Conservation (phyloP, 371 early-diverging fungal species). For the Sporodiniella umbellata region DNA sequence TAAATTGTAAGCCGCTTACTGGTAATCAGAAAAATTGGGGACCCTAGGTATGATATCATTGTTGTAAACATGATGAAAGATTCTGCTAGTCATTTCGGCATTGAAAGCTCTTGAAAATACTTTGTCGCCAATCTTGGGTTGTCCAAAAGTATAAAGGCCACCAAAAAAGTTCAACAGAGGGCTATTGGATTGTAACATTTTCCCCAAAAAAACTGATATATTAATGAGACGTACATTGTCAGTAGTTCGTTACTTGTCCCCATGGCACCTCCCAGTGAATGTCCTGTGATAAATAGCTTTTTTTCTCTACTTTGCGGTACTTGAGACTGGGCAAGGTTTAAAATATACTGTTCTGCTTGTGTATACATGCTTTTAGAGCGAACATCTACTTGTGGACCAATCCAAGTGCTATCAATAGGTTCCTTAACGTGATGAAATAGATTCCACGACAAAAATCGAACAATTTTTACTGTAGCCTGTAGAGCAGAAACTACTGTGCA, state of each 20-base stretch:
- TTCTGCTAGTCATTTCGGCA: conserved; percentile 44
- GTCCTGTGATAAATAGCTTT: conserved; percentile 42
- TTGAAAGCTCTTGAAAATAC: conserved; percentile 52
- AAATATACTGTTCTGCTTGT: conserved; percentile 38
- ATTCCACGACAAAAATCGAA: conserved; percentile 25
- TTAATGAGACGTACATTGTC: no score
- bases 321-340: conserved; percentile 17
- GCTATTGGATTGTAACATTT: conserved; percentile 56
- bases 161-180: conserved; percentile 51
- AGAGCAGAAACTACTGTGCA: conserved; percentile 36
- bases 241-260: conserved; percentile 48
- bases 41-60: conserved; percentile 37
- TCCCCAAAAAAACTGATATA: conserved; percentile 49
- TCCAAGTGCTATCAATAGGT: conserved; percentile 43
- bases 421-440: conserved; percentile 39
- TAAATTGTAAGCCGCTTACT: no score
- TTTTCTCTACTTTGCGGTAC: conserved; percentile 12
- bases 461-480: conserved; percentile 26
- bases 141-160: conserved; percentile 58
- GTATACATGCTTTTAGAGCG: conserved; percentile 35
- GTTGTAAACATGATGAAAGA: conserved; percentile 60
- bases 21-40: conserved; percentile 12
- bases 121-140: conserved; percentile 55
- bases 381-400: conserved; percentile 35
- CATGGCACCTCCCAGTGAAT: conserved; percentile 44